These are phyloP conservation scores for Parietaria judaica DNA, from an alignment of 306 rosid species.

Conservation along the genomic window DNA sequence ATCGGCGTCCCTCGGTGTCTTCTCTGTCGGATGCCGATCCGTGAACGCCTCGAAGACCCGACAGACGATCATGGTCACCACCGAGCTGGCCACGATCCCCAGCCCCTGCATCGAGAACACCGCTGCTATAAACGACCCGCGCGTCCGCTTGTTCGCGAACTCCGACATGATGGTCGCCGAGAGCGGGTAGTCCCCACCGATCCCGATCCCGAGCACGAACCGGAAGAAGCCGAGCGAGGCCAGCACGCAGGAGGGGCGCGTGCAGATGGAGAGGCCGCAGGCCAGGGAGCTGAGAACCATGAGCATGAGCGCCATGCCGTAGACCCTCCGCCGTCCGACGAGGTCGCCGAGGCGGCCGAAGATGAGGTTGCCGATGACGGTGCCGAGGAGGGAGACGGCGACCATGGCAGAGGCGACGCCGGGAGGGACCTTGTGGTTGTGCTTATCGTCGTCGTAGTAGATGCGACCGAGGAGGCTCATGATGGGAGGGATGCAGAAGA, in stretches of 20 bases:
- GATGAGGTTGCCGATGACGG: constrained; percentile 47
- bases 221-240: constrained; percentile 54
- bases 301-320: constrained; percentile 42
- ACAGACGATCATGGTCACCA: constrained; percentile 50
- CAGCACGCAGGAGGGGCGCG: constrained; percentile 36
- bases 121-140: constrained; percentile 79
- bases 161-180: constrained; percentile 88
- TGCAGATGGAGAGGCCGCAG: constrained; percentile 61
- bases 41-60: constrained; percentile 25
- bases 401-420: constrained; percentile 24
- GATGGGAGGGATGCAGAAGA: constrained; percentile 54
- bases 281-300: constrained; percentile 54
- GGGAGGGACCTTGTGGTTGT: constrained; percentile 4
- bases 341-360: constrained; percentile 59
- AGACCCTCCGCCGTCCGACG: constrained; percentile 51
- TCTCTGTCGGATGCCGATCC: neutral
- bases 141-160: constrained; percentile 64
- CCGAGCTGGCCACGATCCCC: constrained; percentile 58
- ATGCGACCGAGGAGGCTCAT: constrained; percentile 41
- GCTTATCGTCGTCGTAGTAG: constrained; percentile 14
- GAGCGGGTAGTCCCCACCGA: constrained; percentile 79
- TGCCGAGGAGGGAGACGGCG: constrained; percentile 41
- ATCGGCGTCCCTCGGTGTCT: constrained; percentile 44
- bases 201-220: constrained; percentile 61
- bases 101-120: constrained; percentile 84